These are phyloP conservation scores for Boechera divaricarpa DNA, from an alignment of 345 rosid species.

Conservation along the genomic window DNA sequence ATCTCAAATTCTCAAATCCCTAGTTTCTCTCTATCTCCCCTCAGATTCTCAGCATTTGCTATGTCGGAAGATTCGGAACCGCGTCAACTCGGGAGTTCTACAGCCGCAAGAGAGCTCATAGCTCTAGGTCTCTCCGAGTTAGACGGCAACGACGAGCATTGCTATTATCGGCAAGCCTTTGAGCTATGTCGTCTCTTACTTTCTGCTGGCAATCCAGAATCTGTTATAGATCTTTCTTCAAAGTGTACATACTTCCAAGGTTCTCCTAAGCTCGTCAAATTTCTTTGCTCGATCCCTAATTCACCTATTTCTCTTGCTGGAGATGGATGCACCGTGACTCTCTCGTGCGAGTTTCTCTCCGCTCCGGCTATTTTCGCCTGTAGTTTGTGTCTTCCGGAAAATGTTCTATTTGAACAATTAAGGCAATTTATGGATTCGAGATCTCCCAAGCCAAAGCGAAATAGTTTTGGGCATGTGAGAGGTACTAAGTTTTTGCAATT, in stretches of 20 bases:
- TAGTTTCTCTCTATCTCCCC: not conserved
- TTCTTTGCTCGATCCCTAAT: constrained; percentile 42
- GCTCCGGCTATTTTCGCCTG: constrained; percentile 29
- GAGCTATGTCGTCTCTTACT: constrained; percentile 40
- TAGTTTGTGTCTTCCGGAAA: constrained; percentile 31
- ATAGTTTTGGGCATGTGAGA: constrained; percentile 4
- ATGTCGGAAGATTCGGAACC: constrained; percentile 27
- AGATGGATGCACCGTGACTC: constrained; percentile 35
- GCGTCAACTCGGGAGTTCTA: not conserved
- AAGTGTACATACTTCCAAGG: constrained; percentile 23
- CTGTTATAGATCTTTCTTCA: constrained; percentile 25
- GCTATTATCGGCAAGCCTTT: constrained; percentile 31
- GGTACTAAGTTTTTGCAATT: constrained; percentile 28
- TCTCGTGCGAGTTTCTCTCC: constrained; percentile 38
- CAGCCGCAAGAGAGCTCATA: constrained; percentile 29
- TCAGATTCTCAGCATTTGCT: constrained; percentile 35
- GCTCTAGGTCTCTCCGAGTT: constrained; percentile 16
- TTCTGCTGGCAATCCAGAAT: constrained; percentile 31
- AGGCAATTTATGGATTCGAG: constrained; percentile 18
- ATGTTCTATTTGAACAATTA: constrained; percentile 11
- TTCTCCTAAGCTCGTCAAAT: constrained; percentile 28
- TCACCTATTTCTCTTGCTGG: constrained; percentile 44
- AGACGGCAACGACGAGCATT: constrained; percentile 13
- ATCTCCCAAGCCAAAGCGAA: constrained; percentile 19
- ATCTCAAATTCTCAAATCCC: constrained; percentile 37